Conservation (phyloP, 768 basidiomycete genomes). For the Boletus patriciae region DNA sequence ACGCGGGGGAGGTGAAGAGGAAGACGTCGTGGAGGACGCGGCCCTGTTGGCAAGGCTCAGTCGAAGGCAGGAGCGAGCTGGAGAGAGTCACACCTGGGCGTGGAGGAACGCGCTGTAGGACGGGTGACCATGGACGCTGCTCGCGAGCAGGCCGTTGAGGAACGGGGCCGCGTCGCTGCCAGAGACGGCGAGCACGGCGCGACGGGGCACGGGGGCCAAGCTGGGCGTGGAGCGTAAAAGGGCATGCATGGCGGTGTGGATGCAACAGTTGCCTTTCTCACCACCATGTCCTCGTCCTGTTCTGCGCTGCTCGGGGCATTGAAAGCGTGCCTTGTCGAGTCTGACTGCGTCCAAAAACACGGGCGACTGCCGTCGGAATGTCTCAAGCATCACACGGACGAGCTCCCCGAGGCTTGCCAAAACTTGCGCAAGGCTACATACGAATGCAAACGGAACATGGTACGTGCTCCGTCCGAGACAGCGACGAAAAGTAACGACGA, state of each 20-base stretch:
- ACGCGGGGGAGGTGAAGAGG: conserved; percentile 61
- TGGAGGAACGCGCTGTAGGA: conserved; percentile 75
- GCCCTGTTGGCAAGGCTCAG: conserved; percentile 51
- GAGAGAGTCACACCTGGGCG: conserved; percentile 61
- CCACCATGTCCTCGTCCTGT: conserved; percentile 77
- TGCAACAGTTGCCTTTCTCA: conserved; percentile 7
- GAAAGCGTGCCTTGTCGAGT: conserved; percentile 79
- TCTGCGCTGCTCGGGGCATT: conserved; percentile 73
- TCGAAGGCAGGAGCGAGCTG: not conserved
- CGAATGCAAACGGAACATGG: conserved; percentile 91
- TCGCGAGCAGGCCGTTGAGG: conserved; percentile 73
- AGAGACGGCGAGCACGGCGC: conserved; percentile 70
- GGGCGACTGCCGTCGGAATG: conserved; percentile 83
- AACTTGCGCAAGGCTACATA: conserved; percentile 78
- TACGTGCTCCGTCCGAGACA: conserved; percentile 33
- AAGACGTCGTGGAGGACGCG: conserved; percentile 89
- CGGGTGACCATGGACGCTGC: conserved; percentile 48
- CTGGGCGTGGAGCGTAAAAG: conserved; percentile 51
- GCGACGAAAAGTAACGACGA: not conserved
- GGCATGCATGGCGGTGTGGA: conserved; percentile 24
- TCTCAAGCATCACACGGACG: conserved; percentile 67
- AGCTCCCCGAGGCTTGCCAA: conserved; percentile 80
- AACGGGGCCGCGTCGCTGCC: conserved; percentile 82
- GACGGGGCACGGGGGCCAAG: conserved; percentile 60
- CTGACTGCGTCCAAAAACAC: conserved; percentile 84